phyloP scores from a whole-genome alignment of 2,329 filamentous ascomycete genomes.

The Dactylellina cionopaga region DNA sequence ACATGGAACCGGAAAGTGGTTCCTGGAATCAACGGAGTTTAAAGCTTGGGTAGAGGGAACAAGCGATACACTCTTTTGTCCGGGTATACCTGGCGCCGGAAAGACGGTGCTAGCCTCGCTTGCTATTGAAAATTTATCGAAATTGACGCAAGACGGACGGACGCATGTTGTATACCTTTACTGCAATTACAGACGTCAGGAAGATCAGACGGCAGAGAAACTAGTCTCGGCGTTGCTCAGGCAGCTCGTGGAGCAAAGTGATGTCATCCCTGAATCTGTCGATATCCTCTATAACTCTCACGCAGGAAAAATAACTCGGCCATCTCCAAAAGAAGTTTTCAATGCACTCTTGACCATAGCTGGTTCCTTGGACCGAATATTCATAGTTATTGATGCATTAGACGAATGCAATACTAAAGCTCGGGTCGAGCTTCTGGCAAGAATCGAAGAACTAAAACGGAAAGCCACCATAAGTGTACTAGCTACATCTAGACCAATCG shows the following conservation, averaged over 20 bases:
- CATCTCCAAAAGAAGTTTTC: not conserved
- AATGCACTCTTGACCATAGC: not conserved
- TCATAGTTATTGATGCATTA: not conserved
- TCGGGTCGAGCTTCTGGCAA: too few species aligned
- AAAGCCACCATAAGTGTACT: too few species aligned
- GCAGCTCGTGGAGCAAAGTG: too few species aligned
- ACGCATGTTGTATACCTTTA: conserved; percentile 64
- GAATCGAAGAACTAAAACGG: too few species aligned
- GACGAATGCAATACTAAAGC: too few species aligned
- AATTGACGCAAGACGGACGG: conserved; percentile 40
- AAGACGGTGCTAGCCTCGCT: not conserved
- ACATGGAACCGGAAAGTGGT: conserved; percentile 63
- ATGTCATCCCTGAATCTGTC: too few species aligned
- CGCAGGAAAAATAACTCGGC: too few species aligned
- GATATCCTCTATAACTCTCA: too few species aligned
- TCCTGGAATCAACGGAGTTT: conserved; percentile 61
- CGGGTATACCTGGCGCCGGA: conserved; percentile 5
- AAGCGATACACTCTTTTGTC: conserved; percentile 1
- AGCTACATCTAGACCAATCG: too few species aligned
- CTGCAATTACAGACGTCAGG: conserved; percentile 61
- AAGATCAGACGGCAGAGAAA: conserved; percentile 62
- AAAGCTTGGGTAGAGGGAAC: conserved; percentile 57
- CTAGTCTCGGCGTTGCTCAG: too few species aligned
- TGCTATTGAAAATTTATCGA: not conserved
- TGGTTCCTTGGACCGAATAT: not conserved